Percentiles rank a stretch among this genome's conserved stretches.
phyloP scores from a whole-genome alignment of 2,329 filamentous ascomycete genomes.

The Cadophora sp. region DNA sequence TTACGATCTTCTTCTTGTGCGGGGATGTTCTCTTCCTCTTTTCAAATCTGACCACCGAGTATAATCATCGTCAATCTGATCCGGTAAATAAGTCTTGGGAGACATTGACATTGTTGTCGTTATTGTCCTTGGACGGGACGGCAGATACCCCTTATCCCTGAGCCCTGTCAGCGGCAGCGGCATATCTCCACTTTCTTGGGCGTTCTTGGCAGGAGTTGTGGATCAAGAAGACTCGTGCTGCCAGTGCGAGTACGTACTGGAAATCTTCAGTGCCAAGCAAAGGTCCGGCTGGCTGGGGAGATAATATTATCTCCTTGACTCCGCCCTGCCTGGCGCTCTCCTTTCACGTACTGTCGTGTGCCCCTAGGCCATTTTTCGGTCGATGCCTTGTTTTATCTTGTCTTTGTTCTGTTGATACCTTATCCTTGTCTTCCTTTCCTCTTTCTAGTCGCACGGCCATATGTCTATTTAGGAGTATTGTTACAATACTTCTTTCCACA shows the following conservation, averaged over 20 bases:
- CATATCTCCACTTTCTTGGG: neutral
- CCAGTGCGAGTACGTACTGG: no score
- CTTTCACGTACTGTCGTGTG: slow-evolving; percentile 1
- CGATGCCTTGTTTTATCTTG: neutral
- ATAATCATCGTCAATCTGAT: no score
- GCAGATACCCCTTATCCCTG: no score
- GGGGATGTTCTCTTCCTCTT: no score
- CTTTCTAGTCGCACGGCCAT: neutral
- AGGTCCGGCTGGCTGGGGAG: slow-evolving; percentile 4
- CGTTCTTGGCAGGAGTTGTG: slow-evolving; percentile 5
- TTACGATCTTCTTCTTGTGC: no score
- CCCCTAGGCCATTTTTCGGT: neutral
- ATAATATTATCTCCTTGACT: slow-evolving; percentile 8
- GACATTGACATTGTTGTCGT: no score
- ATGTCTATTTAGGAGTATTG: neutral
- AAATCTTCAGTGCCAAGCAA: slow-evolving; percentile 15
- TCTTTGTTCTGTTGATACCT: neutral
- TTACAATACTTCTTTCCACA: neutral
- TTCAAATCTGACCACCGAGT: no score
- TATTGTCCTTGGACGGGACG: no score
- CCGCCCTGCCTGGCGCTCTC: neutral
- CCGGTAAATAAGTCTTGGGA: no score
- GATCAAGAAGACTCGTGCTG: neutral
- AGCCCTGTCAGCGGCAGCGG: neutral
- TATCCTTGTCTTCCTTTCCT: neutral